Evolutionary conservation across 805 yeast genomes (phyloP), one percentile per base, ranked within the genome.

Genomic region (Ogataea philodendri): DNA sequence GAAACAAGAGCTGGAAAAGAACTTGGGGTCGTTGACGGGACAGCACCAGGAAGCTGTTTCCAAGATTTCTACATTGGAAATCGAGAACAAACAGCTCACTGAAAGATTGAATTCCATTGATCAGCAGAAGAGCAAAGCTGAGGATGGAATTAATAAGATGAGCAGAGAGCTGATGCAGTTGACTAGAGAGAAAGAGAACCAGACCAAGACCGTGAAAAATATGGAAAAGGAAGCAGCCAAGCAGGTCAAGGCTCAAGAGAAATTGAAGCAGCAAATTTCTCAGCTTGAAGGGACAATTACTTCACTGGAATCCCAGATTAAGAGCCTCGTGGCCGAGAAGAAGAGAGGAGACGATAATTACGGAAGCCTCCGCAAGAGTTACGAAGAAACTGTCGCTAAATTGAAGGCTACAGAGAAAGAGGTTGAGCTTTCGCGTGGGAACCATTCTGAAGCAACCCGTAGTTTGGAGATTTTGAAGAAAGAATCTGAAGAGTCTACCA

Each of bases 131-230:
- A 49, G 39, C 32, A 63, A 59, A 45, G 84, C 90, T 1, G 96
- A 89, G 51, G 81, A 77, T 41, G 97, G 95, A 4, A 81, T 89
- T 33, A 88, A 88, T 54, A 88, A 87, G 48, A 84, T 89, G 95
- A 83, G 81, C 36, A 67, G 90, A 24, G 97, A 89, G 45, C 63
- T 89, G 19, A 74, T 86, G 57, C 72, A 72, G 30, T 63, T 87
- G 26, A 70, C 78, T 0, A 76, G 74, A 37, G 77, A 76, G 21
- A 80, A 79, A 39, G 76, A 72, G 2, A 70, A 72, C 0, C 49
- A 70, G 5, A 78, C 72, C 28, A 63, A 65, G 16, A 57, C 59
- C 7, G 57, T 74, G 10, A 68, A 66, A 24, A 50, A 46, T 4
- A 41, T 70, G 27, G 73, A 76, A 38, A 72, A 66, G 26, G 72